Base-by-base conservation (phyloP, 2,329 filamentous ascomycete species). In the Clarireedia homoeocarpa region DNA sequence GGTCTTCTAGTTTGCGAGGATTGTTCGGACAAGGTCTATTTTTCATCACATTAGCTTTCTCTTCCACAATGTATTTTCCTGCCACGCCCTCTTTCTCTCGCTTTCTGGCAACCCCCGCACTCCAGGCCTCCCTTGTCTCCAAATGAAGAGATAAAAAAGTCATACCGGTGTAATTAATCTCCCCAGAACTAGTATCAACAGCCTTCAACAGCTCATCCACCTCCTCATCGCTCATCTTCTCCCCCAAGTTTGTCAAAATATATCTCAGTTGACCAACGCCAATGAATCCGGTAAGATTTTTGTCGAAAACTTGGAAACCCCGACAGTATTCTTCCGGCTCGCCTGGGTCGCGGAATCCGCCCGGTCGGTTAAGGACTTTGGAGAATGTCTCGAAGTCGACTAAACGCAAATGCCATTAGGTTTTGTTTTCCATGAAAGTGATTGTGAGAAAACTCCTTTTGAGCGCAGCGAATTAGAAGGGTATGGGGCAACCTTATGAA, bases 181-280 rank as follows among this genome's bases (percentile, higher is more conserved):
- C 91, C 65, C 92, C 91, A 55, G 87, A 92, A 75, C 87, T 94
- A 59, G 91, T 95, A 72, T 99, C 94, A 63, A 97, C 92, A 0
- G 91, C 91, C 85, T 97, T 99, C 73, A 99, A 85, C 70, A 99
- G 81, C 81, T 99, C 94, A 72, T 97, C 92, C 49, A 99, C 94
- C 79, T 99, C 94, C 62, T 97, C 94, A 68, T 99, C 92, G 60
- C 88, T 89, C 91, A 99, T 96, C 81, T 97, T 97, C 85, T 99
- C 94, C 68, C 94, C 94, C 67, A 99, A 76, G 72, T 97, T 97
- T 56, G 94, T 99, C 69, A 99, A 76, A 71, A 99, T 92, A 77
- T 99, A 99, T 75, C 95, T 89, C 73, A 99, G 82, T 77, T 99
- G 94, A 57, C 94, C 94, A 62, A 97, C 92, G 56, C 92, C 94